Evolutionary conservation across 2,329 filamentous ascomycete species (phyloP), one percentile per base, ranked within the genome.

Genomic region (Aquanectria penicillioides): DNA sequence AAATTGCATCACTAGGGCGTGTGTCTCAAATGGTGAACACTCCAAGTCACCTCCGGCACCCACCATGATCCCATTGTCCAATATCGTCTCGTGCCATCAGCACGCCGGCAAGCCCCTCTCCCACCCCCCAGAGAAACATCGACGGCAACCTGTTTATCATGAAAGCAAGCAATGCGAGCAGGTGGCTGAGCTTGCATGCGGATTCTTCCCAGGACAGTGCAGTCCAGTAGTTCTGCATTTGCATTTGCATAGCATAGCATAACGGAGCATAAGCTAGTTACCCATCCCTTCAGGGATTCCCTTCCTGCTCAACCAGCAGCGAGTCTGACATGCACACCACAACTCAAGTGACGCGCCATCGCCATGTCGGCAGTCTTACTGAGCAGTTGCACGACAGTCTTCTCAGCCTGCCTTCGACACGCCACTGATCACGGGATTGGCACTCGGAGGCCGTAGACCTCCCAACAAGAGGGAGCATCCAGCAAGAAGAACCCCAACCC

Each of bases 321-420:
- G n/a, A 20, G 46, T 51, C 54, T 57, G 38, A 51, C 54, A 57
- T 51, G 54, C 54, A 57, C 54, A 50, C 38, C 46, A 55, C 33
- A 44, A 31, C 38, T 31, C 38, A 44, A 29, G 15, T 18, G 47
- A 57, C 54, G 54, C 47, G 54, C 46, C 47, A 57, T 51, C 38
- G 18, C 25, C 43, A 58, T 47, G 48, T 48, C 55, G 55, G 55
- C 41, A 53, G 48, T 47, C 55, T 48, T 29, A 36, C 34, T 52
- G 34, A 58, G 48, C 18, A 58, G 50, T 58, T 17, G 41, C 49
- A 58, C 48, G 23, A 22, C 55, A 23, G 18, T 23, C 23, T 17
- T 25, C 13, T 41, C 49, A 36, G 25, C 41, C 31, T 23, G 26
- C 28, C 29, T 10, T 40, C 38, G 20, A 38, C 31, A 28, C 40